Base-by-base conservation (phyloP, 2,329 filamentous ascomycete genomes). In the Cytospora piceae region DNA sequence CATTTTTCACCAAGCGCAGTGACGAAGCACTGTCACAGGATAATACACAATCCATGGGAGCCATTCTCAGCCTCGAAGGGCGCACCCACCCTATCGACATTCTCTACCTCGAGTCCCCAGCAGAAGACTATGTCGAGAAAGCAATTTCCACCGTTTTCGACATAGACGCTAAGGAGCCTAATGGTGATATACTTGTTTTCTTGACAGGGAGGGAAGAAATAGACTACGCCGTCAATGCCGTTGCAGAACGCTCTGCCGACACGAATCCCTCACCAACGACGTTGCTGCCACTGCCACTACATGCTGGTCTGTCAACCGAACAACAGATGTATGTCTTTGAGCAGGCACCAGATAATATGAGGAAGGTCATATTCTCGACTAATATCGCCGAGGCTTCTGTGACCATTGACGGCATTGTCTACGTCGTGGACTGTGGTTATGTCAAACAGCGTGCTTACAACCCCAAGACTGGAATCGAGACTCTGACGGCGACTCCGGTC, bases 321-420 rank as follows among this genome's bases (percentile, higher is more conserved):
- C 89, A 97, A 73, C 95, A 98, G 74, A 94, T 97, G 87, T 94
- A 94, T 70, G 90, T 98, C 51, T 98, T 98, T 74, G 93, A 97
- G 72, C 88, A 90, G 62, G 82, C 93, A 2, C 88, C 92, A 0
- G 88, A 92, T 67, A 90, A 94, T 66, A 94, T 89, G 1, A 86
- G 95, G 52, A 98, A 98, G 74, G 91, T 97, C 49, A 91, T 99
- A 42, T 89, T 97, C 70, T 90, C 92, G 4, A 98, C 95, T 66
- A 98, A 98, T 74, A 97, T 98, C 69, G 93, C 95, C 15, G 95
- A 99, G 80, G 94, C 95, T 5, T 97, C 93, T 1, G 90, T 99
- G 53, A 98, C 95, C 20, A 96, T 98, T 64, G 90, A 95, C 61
- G 93, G 93, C 3, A 94, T 98, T 67, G 89, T 93, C 63, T 96